Base-by-base conservation (phyloP, 306 rosid species). In the Cercis canadensis region DNA sequence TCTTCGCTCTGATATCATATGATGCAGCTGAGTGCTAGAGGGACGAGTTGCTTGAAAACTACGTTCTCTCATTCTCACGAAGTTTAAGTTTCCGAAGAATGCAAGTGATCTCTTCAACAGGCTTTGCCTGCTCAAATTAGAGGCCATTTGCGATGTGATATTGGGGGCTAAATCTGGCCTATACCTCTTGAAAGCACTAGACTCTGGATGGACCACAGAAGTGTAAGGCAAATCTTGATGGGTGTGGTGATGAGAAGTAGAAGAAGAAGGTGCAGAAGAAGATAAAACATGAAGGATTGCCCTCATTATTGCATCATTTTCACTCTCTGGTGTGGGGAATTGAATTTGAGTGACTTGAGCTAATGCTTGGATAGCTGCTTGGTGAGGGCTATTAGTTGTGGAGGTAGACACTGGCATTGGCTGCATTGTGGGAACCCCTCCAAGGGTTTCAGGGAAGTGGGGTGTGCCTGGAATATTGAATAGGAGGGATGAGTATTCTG, bases 1-100 rank as follows among this genome's bases (percentile, higher is more conserved):
- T 51, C 82, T 84, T 56, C 98, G 81, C 68, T 94, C 98, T 0
- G 90, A 84, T 51, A 94, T 87, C 88, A 87, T 78, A 73, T 94
- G 98, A 67, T 84, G 94, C 47, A 88, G 74, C 74, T 88, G 96
- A 0, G 87, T 77, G 15, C 67, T 80, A 1, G 82, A 65, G 11
- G 94, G 87, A 18, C 87, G 89, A 0, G 60, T 55, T 0, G 73
- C 67, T 73, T 86, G 93, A 40, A 24, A 24, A 24, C 59, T 8
- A 17, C 80, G 68, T 13, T 82, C 86, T 16, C 76, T 80, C 67
- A 78, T 12, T 74, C 90, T 88, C 75, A 80, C 33, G 3, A 32
- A 54, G 64, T 84, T 87, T 12, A 90, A 74, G 70, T 36, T 77
- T 77, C 77, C 68, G 32, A 81, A 78, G 83, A 88, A 90, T 15